Conservation (phyloP, 106 monocot genomes). For the Gastrodia elata region DNA sequence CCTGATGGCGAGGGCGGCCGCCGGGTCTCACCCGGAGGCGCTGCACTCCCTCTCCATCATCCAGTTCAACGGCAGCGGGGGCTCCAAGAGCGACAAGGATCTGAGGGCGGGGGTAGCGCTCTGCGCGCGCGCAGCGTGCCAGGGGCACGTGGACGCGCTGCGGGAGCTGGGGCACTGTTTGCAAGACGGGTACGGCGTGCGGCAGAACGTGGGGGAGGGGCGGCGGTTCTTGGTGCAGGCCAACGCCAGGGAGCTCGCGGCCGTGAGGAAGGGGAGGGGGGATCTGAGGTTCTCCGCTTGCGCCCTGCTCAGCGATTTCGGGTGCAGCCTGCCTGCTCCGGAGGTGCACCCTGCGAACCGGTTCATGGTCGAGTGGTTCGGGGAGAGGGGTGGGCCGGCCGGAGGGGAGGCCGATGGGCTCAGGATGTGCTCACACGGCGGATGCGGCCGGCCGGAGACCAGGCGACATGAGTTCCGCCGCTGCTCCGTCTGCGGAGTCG, state of each 20-base stretch:
- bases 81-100: conserved; percentile 42
- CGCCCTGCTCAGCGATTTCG: conserved; percentile 40
- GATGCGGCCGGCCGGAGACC: conserved; percentile 54
- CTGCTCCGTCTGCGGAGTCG: conserved; percentile 43
- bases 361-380: conserved; percentile 74
- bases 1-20: conserved; percentile 47
- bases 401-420: conserved; percentile 16
- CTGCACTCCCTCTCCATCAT: conserved; percentile 48
- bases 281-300: conserved; percentile 6
- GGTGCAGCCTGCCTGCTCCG: conserved; percentile 32
- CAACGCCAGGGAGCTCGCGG: conserved; percentile 38
- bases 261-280: background rate
- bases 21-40: conserved; percentile 42
- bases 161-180: conserved; percentile 69
- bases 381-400: background rate
- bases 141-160: conserved; percentile 52
- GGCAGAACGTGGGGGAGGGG: conserved; percentile 38
- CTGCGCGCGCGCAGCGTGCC: conserved; percentile 39
- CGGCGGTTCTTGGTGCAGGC: conserved; percentile 43
- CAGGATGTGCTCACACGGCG: conserved; percentile 34
- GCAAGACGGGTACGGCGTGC: conserved; percentile 63
- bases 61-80: conserved; percentile 64
- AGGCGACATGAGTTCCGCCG: conserved; percentile 48
- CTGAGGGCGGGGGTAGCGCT: conserved; percentile 41
- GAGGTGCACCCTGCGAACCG: conserved; percentile 56